phyloP scores from a whole-genome alignment of 768 basidiomycete genomes.

The Trametes maxima region DNA sequence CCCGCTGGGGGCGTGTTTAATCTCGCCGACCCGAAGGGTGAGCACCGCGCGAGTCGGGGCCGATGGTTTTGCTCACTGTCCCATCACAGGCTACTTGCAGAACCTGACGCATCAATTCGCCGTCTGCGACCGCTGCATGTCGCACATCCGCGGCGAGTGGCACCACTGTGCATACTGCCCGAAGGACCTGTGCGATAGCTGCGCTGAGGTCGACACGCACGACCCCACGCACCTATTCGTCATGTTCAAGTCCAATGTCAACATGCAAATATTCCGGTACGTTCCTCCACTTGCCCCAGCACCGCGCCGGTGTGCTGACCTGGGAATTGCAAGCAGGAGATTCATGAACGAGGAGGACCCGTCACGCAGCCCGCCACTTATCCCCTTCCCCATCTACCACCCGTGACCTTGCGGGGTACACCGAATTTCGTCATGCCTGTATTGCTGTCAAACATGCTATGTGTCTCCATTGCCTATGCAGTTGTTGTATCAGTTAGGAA shows the following conservation, averaged over 20 bases:
- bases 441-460: constrained; percentile 5
- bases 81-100: constrained; percentile 57
- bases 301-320: not conserved
- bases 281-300: not conserved
- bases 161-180: constrained; percentile 87
- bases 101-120: constrained; percentile 64
- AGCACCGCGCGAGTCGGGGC: constrained; percentile 14
- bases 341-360: constrained; percentile 26
- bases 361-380: constrained; percentile 20
- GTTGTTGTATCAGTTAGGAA: not conserved
- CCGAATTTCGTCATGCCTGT: not conserved
- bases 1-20: constrained; percentile 45
- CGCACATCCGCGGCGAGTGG: constrained; percentile 84
- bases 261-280: constrained; percentile 25
- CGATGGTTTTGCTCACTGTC: too few relatives aligned
- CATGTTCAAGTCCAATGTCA: constrained; percentile 72
- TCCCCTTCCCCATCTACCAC: constrained; percentile 17
- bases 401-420: not conserved
- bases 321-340: constrained; percentile 11
- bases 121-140: constrained; percentile 86
- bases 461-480: not conserved
- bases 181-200: constrained; percentile 84
- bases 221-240: constrained; percentile 82
- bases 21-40: constrained; percentile 59
- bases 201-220: constrained; percentile 81